phyloP scores from a whole-genome alignment of 1,284 basidiomycete genomes.

The Trametes sp. region DNA sequence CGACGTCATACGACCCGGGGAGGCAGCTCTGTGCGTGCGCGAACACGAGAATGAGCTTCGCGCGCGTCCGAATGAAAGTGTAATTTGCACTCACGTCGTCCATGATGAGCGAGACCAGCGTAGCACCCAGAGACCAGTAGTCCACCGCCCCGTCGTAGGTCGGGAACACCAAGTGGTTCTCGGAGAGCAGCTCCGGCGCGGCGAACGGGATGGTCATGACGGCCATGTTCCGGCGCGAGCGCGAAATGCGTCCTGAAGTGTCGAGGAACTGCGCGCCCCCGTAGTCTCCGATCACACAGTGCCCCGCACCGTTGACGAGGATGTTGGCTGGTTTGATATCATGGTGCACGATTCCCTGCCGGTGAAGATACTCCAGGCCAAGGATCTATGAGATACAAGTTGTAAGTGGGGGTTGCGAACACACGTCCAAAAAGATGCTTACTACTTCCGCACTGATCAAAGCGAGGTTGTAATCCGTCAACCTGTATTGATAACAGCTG shows the following conservation, averaged over 20 bases:
- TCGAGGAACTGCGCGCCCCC: constrained; percentile 46
- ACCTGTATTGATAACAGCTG: constrained; percentile 16
- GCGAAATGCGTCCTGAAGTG: constrained; percentile 11
- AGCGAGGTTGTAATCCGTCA: constrained; percentile 20
- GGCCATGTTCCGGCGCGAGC: constrained; percentile 9
- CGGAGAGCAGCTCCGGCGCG: constrained; percentile 36
- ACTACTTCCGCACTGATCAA: constrained; percentile 39
- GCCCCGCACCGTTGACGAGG: constrained; percentile 67
- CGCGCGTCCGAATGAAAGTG: too few relatives aligned
- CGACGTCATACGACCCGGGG: constrained; percentile 3
- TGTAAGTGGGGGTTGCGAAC: too few relatives aligned
- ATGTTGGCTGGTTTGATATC: constrained; percentile 76
- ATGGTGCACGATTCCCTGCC: constrained; percentile 43
- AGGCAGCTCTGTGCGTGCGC: constrained; percentile 4
- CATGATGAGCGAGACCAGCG: constrained; percentile 25
- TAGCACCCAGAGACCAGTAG: constrained; percentile 38
- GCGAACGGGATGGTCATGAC: constrained; percentile 34
- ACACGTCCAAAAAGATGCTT: neutral
- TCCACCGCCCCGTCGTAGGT: constrained; percentile 35
- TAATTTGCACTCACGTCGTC: constrained; percentile 31
- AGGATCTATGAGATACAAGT: constrained; percentile 18
- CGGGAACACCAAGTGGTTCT: neutral
- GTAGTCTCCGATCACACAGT: constrained; percentile 72
- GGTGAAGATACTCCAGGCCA: constrained; percentile 39
- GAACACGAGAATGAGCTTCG: too few relatives aligned